These are phyloP conservation scores for Logfia minima DNA, from an alignment of 129 eudicot genomes.

Conservation along the genomic window DNA sequence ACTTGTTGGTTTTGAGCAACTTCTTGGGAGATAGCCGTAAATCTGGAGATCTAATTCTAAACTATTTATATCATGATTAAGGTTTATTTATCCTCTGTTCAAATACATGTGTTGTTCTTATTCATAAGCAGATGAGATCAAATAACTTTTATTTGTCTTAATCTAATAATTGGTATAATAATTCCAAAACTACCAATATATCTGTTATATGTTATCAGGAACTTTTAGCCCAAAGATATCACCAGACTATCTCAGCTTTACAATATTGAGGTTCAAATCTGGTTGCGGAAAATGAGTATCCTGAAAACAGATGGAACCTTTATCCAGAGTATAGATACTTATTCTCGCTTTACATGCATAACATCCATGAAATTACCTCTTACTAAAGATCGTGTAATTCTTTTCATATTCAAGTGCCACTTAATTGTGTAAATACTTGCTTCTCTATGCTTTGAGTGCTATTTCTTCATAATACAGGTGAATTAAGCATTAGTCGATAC, in stretches of 20 bases:
- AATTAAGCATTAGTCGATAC: not conserved
- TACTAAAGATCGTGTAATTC: not conserved
- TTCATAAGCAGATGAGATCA: not conserved
- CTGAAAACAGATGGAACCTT: not conserved
- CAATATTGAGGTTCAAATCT: not conserved
- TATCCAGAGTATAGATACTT: not conserved
- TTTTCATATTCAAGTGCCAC: no score
- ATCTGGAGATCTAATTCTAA: not conserved
- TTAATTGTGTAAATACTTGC: not conserved
- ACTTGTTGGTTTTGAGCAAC: not conserved
- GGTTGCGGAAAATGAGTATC: not conserved
- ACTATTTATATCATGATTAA: not conserved
- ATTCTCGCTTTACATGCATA: constrained; percentile 10
- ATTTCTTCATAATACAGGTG: no score
- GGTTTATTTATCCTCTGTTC: constrained; percentile 5
- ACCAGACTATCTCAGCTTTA: not conserved
- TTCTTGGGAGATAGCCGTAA: not conserved
- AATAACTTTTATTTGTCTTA: not conserved
- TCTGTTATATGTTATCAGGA: not conserved
- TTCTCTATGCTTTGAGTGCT: not conserved
- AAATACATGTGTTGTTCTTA: not conserved
- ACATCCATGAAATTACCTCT: not conserved
- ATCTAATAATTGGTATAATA: not conserved
- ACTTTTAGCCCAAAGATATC: not conserved
- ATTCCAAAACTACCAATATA: not conserved